phyloP scores from a whole-genome alignment of 2,329 filamentous ascomycete genomes.

The Pseudopithomyces maydicus region DNA sequence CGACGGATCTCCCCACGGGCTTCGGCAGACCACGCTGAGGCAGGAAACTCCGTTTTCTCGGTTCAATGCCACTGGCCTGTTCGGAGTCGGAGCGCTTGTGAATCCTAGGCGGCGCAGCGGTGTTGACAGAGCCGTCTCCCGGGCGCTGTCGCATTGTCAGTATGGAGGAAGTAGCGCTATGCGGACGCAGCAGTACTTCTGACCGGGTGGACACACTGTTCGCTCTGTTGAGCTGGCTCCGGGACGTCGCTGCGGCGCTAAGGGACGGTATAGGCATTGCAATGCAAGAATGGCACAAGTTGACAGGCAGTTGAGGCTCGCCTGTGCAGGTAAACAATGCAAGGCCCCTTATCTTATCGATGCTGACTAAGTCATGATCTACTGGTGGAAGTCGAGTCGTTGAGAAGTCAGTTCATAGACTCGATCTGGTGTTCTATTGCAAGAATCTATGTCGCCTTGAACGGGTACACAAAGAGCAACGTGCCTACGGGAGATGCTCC shows the following conservation, averaged over 20 bases:
- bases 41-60: constrained; percentile 34
- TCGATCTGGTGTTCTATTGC: neutral
- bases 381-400: neutral
- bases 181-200: constrained; percentile 10
- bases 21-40: constrained; percentile 40
- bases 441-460: constrained; percentile 17
- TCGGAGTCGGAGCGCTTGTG: constrained; percentile 1
- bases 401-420: neutral
- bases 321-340: neutral
- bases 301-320: neutral
- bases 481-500: constrained; percentile 28
- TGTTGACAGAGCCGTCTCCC: neutral
- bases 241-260: constrained; percentile 24
- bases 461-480: constrained; percentile 20
- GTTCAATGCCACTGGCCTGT: constrained; percentile 4
- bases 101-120: neutral
- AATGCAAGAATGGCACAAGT: neutral
- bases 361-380: constrained; percentile 7
- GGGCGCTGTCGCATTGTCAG: constrained; percentile 5
- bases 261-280: constrained; percentile 29
- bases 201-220: constrained; percentile 15
- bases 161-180: neutral
- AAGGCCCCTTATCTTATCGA: constrained; percentile 4
- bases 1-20: constrained; percentile 10
- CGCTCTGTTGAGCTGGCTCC: constrained; percentile 16